Base-by-base conservation (phyloP, 495 filamentous ascomycete species). In the Echria macrotheca region DNA sequence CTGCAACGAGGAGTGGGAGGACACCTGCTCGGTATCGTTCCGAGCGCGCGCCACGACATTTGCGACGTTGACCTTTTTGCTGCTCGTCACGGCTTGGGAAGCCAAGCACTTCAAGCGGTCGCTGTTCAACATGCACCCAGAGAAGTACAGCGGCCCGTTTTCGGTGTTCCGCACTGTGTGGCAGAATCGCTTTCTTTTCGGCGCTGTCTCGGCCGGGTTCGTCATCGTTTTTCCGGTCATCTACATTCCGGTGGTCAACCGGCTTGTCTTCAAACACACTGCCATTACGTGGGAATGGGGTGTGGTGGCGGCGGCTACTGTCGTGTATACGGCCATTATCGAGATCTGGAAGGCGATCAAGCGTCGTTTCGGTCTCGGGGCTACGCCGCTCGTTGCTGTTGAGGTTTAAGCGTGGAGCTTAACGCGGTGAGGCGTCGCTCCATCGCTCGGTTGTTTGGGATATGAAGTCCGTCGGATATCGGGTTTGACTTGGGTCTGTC, bases 31-130 rank as follows among this genome's bases (percentile, higher is more conserved):
- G 0, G 67, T 74, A 1, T 81, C 86, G 0, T 90, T 87, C 65
- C 79, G 81, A n/a, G 88, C 86, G 3, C 73, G 87, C 10, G 83
- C 85, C 1, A 83, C 87, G 10, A 82, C 80, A 1, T 94, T 89
- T 55, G 83, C 81, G 3, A 84, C 81, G 18, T 72, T 90, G 11
- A 88, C 85, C 0, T 89, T 83, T 64, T 67, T 86, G 36, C 69
- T 86, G 21, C 75, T 89, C 0, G 75, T 88, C 47, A 80, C 78
- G 4, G 85, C 85, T 2, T 87, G 83, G 83, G 83, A 89, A 64
- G 77, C 85, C 46, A 86, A 86, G 61, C 75, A 82, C 54, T 78
- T 87, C 38, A 78, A 81, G 0, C 74, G 81, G 2, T 81, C 78
- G 22, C 66, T 89, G 52, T 86, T 89, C 66, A 78, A 79, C 47